These are phyloP conservation scores for Blastocystis sp. DNA, from an alignment of 352 stramenopile genomes.

Conservation along the genomic window DNA sequence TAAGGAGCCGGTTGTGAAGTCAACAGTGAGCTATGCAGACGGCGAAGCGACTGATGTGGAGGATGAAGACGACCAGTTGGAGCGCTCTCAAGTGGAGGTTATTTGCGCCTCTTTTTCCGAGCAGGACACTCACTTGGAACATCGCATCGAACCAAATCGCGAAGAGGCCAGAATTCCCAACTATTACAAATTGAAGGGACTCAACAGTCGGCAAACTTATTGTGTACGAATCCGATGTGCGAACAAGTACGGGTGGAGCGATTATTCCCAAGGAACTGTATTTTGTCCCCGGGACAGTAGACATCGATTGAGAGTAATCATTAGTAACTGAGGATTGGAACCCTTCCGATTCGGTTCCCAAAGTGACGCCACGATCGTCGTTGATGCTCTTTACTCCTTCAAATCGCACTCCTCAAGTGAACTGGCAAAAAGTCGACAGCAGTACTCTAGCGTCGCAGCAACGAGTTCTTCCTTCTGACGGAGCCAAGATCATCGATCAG, in stretches of 20 bases:
- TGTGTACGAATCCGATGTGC: slow-evolving; percentile 4
- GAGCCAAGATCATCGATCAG: neutral
- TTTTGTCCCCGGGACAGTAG: slow-evolving; percentile 2
- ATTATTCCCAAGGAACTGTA: neutral
- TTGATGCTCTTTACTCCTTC: neutral
- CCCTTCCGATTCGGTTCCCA: neutral
- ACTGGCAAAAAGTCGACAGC: neutral
- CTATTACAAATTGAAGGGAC: neutral
- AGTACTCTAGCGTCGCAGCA: neutral
- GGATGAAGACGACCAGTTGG: neutral
- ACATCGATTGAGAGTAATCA: neutral
- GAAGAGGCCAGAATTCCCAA: neutral
- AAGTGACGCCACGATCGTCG: neutral
- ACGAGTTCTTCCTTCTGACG: neutral
- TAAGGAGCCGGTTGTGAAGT: neutral
- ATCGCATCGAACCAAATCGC: neutral
- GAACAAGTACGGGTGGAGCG: slow-evolving; percentile 36
- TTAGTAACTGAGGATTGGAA: neutral
- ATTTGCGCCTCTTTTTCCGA: neutral
- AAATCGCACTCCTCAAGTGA: neutral
- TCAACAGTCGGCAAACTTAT: neutral
- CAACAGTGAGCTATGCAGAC: neutral
- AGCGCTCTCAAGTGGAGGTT: neutral
- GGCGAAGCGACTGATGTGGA: neutral
- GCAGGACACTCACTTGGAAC: neutral